Conservation (phyloP, 2,329 filamentous ascomycete species). For the Diaporthe citrichinensis region DNA sequence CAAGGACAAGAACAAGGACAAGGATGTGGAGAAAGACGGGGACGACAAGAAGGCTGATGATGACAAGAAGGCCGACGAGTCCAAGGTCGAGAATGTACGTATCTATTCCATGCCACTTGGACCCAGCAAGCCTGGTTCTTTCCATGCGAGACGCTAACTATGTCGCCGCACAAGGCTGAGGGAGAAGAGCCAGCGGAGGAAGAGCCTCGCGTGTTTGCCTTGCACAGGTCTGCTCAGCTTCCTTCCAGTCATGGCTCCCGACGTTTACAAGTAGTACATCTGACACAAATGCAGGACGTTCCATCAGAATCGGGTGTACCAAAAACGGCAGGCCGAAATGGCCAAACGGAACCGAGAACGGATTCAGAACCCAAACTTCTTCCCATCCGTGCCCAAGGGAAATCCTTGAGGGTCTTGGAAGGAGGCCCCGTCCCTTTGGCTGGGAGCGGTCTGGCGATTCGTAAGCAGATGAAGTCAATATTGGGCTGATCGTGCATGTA, state of each 20-base stretch:
- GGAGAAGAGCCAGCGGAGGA: constrained; percentile 65
- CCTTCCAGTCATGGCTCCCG: constrained; percentile 41
- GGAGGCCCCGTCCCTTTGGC: not conserved
- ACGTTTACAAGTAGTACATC: not conserved
- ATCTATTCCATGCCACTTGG: constrained; percentile 9
- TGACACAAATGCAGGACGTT: constrained; percentile 73
- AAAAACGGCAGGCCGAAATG: constrained; percentile 81
- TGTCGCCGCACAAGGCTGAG: constrained; percentile 56
- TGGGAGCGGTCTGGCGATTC: not conserved
- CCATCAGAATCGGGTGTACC: constrained; percentile 86
- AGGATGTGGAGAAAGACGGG: constrained; percentile 54
- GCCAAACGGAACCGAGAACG: constrained; percentile 87
- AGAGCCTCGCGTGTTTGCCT: constrained; percentile 83
- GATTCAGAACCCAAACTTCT: constrained; percentile 81
- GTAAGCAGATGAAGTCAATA: constrained; percentile 43
- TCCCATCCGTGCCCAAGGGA: constrained; percentile 86
- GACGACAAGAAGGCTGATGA: constrained; percentile 58
- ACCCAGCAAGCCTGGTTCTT: not conserved
- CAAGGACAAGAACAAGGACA: constrained; percentile 62
- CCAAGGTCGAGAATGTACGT: constrained; percentile 49
- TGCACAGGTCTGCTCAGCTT: constrained; percentile 76
- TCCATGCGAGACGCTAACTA: constrained; percentile 51
- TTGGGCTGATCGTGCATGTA: not conserved
- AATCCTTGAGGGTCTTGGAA: constrained; percentile 55
- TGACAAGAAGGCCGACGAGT: constrained; percentile 52